These are phyloP conservation scores for Xylariaceae sp. DNA, from an alignment of 2,329 filamentous ascomycete genomes.

Conservation along the genomic window DNA sequence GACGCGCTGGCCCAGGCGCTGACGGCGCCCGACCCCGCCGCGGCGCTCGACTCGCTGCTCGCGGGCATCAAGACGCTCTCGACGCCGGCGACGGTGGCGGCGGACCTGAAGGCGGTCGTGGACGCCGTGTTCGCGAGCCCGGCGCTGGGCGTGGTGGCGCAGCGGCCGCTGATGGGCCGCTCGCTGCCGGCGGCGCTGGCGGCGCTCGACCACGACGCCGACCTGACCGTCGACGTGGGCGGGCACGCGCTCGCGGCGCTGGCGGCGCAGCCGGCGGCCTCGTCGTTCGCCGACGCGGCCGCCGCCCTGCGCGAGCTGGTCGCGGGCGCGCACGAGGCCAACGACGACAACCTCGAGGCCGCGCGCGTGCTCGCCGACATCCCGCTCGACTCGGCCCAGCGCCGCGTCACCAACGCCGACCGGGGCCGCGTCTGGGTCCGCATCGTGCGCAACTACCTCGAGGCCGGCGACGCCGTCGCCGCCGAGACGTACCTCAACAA, in stretches of 20 bases:
- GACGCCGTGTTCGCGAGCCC: slow-evolving; percentile 60
- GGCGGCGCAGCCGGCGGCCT: slow-evolving; percentile 51
- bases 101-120: slow-evolving; percentile 61
- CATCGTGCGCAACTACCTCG: slow-evolving; percentile 88
- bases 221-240: slow-evolving; percentile 69
- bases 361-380: slow-evolving; percentile 76
- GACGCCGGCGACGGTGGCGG: slow-evolving; percentile 28
- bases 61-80: slow-evolving; percentile 33
- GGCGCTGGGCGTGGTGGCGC: slow-evolving; percentile 68
- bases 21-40: slow-evolving; percentile 32
- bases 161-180: slow-evolving; percentile 59
- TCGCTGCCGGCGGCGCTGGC: slow-evolving; percentile 57
- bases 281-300: slow-evolving; percentile 73
- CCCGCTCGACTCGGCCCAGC: slow-evolving; percentile 81
- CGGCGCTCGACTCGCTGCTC: slow-evolving; percentile 40
- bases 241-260: slow-evolving; percentile 64
- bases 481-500: slow-evolving; percentile 89
- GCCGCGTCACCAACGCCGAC: slow-evolving; percentile 72
- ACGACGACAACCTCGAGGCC: slow-evolving; percentile 73
- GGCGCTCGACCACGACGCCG: slow-evolving; percentile 50
- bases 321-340: slow-evolving; percentile 72
- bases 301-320: slow-evolving; percentile 72
- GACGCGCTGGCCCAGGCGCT: slow-evolving; percentile 36
- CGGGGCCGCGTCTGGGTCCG: slow-evolving; percentile 85
- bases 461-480: slow-evolving; percentile 81